Evolutionary conservation across 108 stramenopile genomes (phyloP), one percentile per base, ranked within the genome.

Genomic region (Asterionellopsis glacialis): DNA sequence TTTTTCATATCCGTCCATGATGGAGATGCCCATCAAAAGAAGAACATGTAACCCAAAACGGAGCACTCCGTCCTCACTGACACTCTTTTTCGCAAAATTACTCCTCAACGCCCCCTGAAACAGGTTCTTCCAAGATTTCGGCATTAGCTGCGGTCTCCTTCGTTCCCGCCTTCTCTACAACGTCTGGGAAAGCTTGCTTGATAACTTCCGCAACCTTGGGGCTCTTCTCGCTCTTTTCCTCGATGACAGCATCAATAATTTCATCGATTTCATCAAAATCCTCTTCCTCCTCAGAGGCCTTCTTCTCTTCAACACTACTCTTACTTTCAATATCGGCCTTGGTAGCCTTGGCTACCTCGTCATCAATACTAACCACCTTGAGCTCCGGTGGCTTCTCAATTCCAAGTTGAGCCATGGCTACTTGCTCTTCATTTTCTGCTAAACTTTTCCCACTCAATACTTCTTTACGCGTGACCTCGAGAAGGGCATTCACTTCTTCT

Each of bases 401-500:
- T 40, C 86, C 92, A 28, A 88, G 54, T 63, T 88, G 83, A 15
- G 61, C 70, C 65, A 85, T 54, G 16, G 73, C 79, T 26, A 75
- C 61, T 55, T 88, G 85, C 65, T 87, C 83, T 51, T 86, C 87
- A 51, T 67, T 63, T 40, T 80, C 75, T 43, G 67, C 77, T 22
- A 79, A 39, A 23, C 64, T 67, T 50, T 70, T 81, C 19, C 77
- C 80, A 43, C 81, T 78, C 69, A 90, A 61, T 0, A 93, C 74
- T 49, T 90, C 87, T 66, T 84, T 88, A 45, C 88, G 65, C 61
- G 85, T 90, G 21, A 65, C 68, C 57, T 89, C 92, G 53, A 93
- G 55, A 52, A 93, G 88, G 11, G 87, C 87, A 53, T 88, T 87
- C 23, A 90, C 88, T 65, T 93, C 92, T 68, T 93, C 92, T 22